These are phyloP conservation scores for Glycyrrhiza uralensis DNA, from an alignment of 306 rosid genomes.

Conservation along the genomic window DNA sequence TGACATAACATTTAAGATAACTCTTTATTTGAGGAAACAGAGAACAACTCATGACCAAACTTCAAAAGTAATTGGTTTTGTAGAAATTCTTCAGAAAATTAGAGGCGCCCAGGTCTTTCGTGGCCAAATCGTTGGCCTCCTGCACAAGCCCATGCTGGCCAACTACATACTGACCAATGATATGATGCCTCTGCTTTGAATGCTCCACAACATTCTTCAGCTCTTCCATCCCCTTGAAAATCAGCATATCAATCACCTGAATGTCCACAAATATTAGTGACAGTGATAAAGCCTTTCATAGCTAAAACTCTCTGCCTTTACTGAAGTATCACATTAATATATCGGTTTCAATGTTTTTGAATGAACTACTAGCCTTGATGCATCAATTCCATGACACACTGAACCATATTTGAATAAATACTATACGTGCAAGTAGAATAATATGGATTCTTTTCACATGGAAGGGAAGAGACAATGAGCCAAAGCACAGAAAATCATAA, in stretches of 20 bases:
- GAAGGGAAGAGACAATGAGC: neutral
- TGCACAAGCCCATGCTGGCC: constrained; percentile 54
- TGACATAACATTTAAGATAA: constrained; percentile 29
- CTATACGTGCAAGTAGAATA: neutral
- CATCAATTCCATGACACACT: neutral
- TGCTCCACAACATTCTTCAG: constrained; percentile 69
- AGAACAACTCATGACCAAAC: constrained; percentile 14
- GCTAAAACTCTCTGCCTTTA: neutral
- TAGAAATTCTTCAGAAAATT: constrained; percentile 76
- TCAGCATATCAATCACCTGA: constrained; percentile 92
- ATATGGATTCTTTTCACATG: neutral
- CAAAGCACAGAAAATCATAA: constrained; percentile 6
- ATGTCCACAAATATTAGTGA: constrained; percentile 30
- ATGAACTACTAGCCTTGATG: constrained; percentile 10
- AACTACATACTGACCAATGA: constrained; percentile 84
- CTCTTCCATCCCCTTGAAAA: constrained; percentile 91
- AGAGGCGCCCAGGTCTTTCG: constrained; percentile 61
- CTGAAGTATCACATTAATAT: neutral
- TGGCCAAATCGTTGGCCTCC: constrained; percentile 60
- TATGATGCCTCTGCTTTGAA: constrained; percentile 96
- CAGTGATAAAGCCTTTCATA: neutral
- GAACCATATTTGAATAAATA: neutral
- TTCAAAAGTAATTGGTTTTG: constrained; percentile 72
- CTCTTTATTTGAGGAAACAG: constrained; percentile 42
- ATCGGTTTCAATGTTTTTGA: neutral